Evolutionary conservation across 495 filamentous ascomycete species (phyloP).

Genomic region (Neurospora cerealis): DNA sequence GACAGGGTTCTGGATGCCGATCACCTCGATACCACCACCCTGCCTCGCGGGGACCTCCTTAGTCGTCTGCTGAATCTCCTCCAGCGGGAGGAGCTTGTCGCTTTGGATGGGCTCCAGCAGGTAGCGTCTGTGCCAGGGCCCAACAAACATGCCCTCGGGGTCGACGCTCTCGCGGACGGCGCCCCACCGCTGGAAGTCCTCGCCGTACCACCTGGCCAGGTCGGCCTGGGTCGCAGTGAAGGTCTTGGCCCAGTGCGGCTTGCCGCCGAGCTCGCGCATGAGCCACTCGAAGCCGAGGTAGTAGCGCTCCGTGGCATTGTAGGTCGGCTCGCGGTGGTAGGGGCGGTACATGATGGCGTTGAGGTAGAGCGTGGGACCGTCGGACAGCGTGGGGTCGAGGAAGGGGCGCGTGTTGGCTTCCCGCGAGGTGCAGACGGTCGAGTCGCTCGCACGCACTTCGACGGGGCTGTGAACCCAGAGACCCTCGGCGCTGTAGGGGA

Average conservation of each 20-base stretch:
- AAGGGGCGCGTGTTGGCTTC: conserved; percentile 49
- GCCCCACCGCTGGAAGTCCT: conserved; percentile 52
- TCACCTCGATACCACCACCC: conserved; percentile 19
- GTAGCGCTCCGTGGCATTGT: conserved; percentile 53
- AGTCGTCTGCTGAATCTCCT: conserved; percentile 24
- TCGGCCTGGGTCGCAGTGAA: conserved; percentile 55
- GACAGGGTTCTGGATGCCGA: conserved; percentile 14
- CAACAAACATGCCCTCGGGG: conserved; percentile 83
- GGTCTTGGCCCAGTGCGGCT: conserved; percentile 97
- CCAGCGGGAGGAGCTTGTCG: conserved; percentile 20
- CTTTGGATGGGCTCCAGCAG: conserved; percentile 40
- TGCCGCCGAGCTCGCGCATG: conserved; percentile 84
- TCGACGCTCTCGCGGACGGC: conserved; percentile 65
- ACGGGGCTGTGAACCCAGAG: conserved; percentile 88
- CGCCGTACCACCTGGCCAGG: conserved; percentile 43
- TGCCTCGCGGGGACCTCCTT: neutral
- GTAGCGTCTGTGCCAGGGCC: conserved; percentile 73
- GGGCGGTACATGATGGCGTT: conserved; percentile 94
- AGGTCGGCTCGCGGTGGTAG: conserved; percentile 72
- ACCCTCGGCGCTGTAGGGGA: conserved; percentile 70
- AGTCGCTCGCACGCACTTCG: conserved; percentile 82
- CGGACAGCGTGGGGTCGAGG: conserved; percentile 56
- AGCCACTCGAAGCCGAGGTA: conserved; percentile 94
- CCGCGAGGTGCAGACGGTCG: conserved; percentile 35
- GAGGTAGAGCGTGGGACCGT: conserved; percentile 79